These are phyloP conservation scores for Ceratocystis cacaofunesta DNA, from an alignment of 2,329 filamentous ascomycete genomes.

Conservation along the genomic window DNA sequence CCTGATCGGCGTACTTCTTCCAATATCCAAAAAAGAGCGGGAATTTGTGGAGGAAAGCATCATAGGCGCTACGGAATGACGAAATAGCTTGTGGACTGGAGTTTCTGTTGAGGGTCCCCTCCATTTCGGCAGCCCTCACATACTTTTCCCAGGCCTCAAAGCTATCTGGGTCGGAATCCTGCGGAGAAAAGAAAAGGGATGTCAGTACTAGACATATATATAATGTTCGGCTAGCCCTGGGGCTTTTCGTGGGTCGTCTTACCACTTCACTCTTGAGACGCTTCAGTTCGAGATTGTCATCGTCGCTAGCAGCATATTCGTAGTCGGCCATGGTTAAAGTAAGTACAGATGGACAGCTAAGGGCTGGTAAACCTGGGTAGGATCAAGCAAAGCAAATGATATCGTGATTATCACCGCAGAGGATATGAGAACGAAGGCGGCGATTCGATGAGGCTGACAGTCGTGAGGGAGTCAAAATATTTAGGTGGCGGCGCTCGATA, in stretches of 20 bases:
- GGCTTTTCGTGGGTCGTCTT: slow-evolving; percentile 26
- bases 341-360: not conserved
- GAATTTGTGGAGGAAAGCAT: slow-evolving; percentile 86
- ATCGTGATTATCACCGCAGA: not conserved
- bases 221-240: not conserved
- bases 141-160: slow-evolving; percentile 94
- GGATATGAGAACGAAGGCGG: not conserved
- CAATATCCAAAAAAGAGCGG: slow-evolving; percentile 95
- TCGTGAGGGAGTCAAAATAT: no score
- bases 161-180: slow-evolving; percentile 65
- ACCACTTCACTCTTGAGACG: slow-evolving; percentile 68
- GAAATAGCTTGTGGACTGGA: slow-evolving; percentile 88
- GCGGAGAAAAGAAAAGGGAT: slow-evolving; percentile 4
- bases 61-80: slow-evolving; percentile 73
- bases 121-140: slow-evolving; percentile 70
- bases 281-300: slow-evolving; percentile 69
- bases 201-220: not conserved
- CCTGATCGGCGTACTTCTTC: slow-evolving; percentile 98
- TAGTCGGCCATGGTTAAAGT: slow-evolving; percentile 13
- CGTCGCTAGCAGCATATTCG: slow-evolving; percentile 32
- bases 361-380: not conserved
- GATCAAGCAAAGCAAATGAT: no score
- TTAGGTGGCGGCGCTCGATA: no score
- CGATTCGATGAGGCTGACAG: no score
- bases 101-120: slow-evolving; percentile 90